phyloP scores from a whole-genome alignment of 495 filamentous ascomycete species.

The Neurospora sublineolata region DNA sequence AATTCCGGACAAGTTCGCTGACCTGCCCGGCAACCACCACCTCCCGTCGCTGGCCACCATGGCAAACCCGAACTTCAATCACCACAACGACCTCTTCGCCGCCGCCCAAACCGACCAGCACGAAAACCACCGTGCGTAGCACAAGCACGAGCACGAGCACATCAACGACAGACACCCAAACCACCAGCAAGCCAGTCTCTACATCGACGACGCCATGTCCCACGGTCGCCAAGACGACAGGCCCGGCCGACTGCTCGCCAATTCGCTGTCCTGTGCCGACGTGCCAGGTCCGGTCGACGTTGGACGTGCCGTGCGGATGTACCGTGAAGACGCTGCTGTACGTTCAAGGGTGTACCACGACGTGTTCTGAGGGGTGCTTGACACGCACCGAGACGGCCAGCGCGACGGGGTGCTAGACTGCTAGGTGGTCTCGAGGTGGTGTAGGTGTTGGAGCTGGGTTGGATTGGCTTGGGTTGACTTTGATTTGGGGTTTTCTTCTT shows the following conservation, averaged over 20 bases:
- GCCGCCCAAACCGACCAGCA: not conserved
- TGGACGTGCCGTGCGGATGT: slow-evolving; percentile 30
- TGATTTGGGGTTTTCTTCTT: not conserved
- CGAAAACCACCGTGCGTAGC: not conserved
- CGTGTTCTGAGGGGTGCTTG: slow-evolving; percentile 25
- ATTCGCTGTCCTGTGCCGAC: slow-evolving; percentile 31
- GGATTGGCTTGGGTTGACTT: slow-evolving; percentile 5
- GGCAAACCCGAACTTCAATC: not conserved
- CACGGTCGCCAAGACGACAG: slow-evolving; percentile 27
- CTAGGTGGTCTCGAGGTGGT: not conserved
- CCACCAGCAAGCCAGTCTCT: slow-evolving; percentile 1
- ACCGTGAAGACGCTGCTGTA: slow-evolving; percentile 26
- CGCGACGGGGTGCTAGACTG: not conserved
- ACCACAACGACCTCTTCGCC: not conserved
- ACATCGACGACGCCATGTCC: slow-evolving; percentile 19
- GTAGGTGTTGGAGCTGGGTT: not conserved
- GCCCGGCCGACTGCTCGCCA: slow-evolving; percentile 25
- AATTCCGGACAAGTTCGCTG: slow-evolving; percentile 14
- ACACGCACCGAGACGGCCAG: slow-evolving; percentile 24
- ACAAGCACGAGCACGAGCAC: slow-evolving; percentile 3
- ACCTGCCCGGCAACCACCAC: slow-evolving; percentile 13
- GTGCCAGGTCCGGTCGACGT: slow-evolving; percentile 20
- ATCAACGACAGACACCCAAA: slow-evolving; percentile 1
- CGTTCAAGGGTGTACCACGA: slow-evolving; percentile 29
- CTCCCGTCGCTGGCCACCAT: slow-evolving; percentile 1